These are phyloP conservation scores for Pythium guiyangense DNA, from an alignment of 352 stramenopile species.

Conservation along the genomic window DNA sequence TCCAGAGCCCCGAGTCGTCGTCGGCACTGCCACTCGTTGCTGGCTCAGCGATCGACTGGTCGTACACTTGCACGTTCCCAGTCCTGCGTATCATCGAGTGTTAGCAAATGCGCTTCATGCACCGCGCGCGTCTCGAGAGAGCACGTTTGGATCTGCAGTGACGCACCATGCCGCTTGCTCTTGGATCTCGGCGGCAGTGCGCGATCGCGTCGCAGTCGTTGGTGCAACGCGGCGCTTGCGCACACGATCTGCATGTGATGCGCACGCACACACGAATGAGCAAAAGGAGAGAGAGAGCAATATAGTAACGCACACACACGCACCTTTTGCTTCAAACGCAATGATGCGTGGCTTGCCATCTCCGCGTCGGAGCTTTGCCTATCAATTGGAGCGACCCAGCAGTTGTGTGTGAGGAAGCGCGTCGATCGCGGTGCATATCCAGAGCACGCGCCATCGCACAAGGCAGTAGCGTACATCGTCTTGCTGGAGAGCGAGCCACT, in stretches of 20 bases:
- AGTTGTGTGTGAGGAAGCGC: not conserved
- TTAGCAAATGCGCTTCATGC: too few species aligned
- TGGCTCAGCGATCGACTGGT: constrained; percentile 27
- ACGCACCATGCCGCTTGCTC: constrained; percentile 34
- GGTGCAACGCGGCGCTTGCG: constrained; percentile 23
- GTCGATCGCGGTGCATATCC: too few species aligned
- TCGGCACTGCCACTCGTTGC: not conserved
- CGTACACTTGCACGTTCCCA: constrained; percentile 59
- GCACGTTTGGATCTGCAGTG: not conserved
- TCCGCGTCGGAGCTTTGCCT: constrained; percentile 22
- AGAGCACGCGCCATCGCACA: not conserved
- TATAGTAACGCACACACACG: not conserved
- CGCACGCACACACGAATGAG: not conserved
- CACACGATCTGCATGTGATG: constrained; percentile 27
- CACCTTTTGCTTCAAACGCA: constrained; percentile 76
- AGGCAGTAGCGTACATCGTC: constrained; percentile 21
- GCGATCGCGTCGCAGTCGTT: constrained; percentile 7
- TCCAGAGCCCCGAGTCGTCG: constrained; percentile 39
- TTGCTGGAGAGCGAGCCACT: constrained; percentile 46
- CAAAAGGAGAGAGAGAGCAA: not conserved
- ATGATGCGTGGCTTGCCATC: constrained; percentile 45
- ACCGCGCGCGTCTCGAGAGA: not conserved
- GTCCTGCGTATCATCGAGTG: constrained; percentile 23
- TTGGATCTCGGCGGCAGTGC: constrained; percentile 16
- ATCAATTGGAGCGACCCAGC: not conserved